Conservation (phyloP, 768 basidiomycete species). For the Sistotremastrum niveocremeum region DNA sequence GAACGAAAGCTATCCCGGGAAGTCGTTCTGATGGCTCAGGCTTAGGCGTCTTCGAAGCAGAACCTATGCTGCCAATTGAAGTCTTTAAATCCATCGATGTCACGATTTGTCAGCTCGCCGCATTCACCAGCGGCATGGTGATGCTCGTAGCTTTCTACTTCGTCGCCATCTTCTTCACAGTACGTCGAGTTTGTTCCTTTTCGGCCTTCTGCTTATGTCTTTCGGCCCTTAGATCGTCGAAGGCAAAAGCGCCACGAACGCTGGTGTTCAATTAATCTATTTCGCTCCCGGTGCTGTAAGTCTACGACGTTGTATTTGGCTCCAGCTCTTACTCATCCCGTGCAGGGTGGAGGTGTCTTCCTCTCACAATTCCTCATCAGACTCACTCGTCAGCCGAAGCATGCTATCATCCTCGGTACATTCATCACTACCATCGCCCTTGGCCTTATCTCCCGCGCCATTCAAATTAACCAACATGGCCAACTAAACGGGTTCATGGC, state of each 20-base stretch:
- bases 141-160: conserved; percentile 43
- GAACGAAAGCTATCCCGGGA: neutral
- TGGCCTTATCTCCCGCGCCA: conserved; percentile 29
- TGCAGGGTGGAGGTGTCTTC: conserved; percentile 25
- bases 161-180: conserved; percentile 34
- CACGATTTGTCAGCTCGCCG: conserved; percentile 23
- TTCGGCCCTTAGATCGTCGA: conserved; percentile 18
- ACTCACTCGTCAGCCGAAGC: conserved; percentile 24
- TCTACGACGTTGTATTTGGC: neutral
- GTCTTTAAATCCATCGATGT: conserved; percentile 31
- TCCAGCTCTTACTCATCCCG: neutral
- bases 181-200: too few species aligned
- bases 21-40: too few species aligned
- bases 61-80: conserved; percentile 35
- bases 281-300: conserved; percentile 36
- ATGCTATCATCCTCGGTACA: conserved; percentile 26
- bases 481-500: conserved; percentile 29
- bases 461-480: conserved; percentile 22
- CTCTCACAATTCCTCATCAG: conserved; percentile 23
- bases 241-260: conserved; percentile 22
- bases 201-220: too few species aligned
- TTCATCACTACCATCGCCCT: conserved; percentile 25
- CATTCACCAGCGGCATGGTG: conserved; percentile 32
- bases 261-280: conserved; percentile 34
- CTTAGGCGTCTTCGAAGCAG: conserved; percentile 7